A percentile compares a stretch with the other conserved stretches of the same genome.
phyloP scores from a whole-genome alignment of 805 yeast species.

The Sungouiella thailandica region DNA sequence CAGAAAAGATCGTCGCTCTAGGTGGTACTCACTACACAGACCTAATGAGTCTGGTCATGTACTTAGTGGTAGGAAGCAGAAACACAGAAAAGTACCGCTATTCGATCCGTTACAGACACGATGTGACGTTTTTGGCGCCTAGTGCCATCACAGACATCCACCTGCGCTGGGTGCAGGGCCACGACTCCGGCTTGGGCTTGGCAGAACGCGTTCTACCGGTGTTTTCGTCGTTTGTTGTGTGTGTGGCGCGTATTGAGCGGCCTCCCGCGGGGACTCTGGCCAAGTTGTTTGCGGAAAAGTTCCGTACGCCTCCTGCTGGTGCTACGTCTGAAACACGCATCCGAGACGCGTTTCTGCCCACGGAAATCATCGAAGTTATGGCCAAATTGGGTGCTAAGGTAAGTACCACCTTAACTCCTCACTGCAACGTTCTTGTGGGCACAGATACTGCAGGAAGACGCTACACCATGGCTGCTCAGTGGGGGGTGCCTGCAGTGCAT shows the following conservation, averaged over 20 bases:
- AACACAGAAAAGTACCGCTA: conserved; percentile 53
- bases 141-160: conserved; percentile 42
- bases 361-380: conserved; percentile 31
- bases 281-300: conserved; percentile 16
- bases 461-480: conserved; percentile 46
- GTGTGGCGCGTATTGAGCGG: conserved; percentile 37
- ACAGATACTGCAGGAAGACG: conserved; percentile 48
- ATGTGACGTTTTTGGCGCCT: conserved; percentile 51
- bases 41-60: conserved; percentile 56
- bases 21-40: conserved; percentile 59
- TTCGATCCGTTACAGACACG: conserved; percentile 47
- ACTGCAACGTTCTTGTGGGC: conserved; percentile 43
- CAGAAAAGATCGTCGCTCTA: conserved; percentile 43
- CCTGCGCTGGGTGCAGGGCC: conserved; percentile 50
- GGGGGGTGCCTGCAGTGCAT: conserved; percentile 49
- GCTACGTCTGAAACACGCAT: conserved; percentile 8
- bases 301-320: conserved; percentile 16
- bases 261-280: conserved; percentile 9
- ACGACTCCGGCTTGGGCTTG: conserved; percentile 27
- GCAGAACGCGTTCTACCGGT: conserved; percentile 28
- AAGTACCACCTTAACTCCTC: conserved; percentile 45
- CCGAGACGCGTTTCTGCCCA: conserved; percentile 18
- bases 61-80: conserved; percentile 54
- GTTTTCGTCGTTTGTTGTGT: conserved; percentile 42
- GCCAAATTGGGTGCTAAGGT: conserved; percentile 45